Base-by-base conservation (phyloP, 2,329 filamentous ascomycete genomes). In the Scedosporium aurantiacum region DNA sequence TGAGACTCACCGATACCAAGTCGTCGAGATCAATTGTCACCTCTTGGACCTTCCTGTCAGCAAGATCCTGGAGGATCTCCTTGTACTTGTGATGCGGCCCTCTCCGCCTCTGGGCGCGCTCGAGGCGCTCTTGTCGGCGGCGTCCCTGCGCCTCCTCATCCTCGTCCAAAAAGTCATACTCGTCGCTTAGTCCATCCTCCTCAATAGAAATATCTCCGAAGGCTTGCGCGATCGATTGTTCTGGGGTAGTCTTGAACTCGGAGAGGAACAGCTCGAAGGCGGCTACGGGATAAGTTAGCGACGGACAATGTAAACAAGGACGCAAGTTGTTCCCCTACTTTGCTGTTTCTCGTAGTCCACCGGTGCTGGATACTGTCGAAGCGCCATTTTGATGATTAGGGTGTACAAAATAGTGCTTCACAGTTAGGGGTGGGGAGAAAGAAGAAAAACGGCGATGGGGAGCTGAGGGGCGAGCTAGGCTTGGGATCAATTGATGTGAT, bases 81-180 rank as follows among this genome's bases (percentile, higher is more conserved):
- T 89, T 87, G 76, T 99, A 99, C 76, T 97, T 97, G 72, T 87
- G 78, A 71, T 88, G 90, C 45, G 86, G 86, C 68, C 79, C 73
- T 68, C 74, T 76, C 67, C 75, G 75, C 65, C 71, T 76, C 66
- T 77, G 77, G 67, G 74, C 76, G 67, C 75, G 76, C 65, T 71
- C 76, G 66, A 77, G 78, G 70, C 75, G 79, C 57, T 81, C 75
- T 65, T 77, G 76, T 60, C 75, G 79, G 23, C 78, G 80, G 64
- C 72, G 76, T 63, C 78, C 77, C 45, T 78, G 77, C 18, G 79
- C 78, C 60, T 84, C 83, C 64, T 90, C 87, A 64, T 85, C 83
- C 68, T 92, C 88, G 71, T 96, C 90, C 85, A 96, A 91, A 70
- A 95, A 90, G 69, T 97, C 91, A 72, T 96, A 90, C 69, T 96